These are phyloP conservation scores for Exsudoporus frostii DNA, from an alignment of 768 basidiomycete genomes.

Conservation along the genomic window DNA sequence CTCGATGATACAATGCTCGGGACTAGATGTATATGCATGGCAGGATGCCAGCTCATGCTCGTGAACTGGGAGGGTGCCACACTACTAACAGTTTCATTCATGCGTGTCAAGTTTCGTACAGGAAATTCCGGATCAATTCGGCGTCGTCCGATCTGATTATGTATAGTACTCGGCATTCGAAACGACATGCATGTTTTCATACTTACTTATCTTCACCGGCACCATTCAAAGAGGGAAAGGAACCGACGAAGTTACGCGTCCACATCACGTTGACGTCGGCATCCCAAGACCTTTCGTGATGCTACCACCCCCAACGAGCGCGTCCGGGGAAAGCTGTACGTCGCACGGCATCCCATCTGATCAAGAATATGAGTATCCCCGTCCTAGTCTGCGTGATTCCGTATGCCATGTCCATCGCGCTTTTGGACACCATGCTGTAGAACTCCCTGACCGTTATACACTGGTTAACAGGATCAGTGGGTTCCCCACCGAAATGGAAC, in stretches of 20 bases:
- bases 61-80: neutral
- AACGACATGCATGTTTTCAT: neutral
- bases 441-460: neutral
- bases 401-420: neutral
- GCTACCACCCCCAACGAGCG: neutral
- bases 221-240: neutral
- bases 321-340: neutral
- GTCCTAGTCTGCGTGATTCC: neutral
- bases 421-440: slow-evolving; percentile 3
- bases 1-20: slow-evolving; percentile 3
- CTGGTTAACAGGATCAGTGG: neutral
- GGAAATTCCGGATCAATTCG: neutral
- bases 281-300: neutral
- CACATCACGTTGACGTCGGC: neutral
- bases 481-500: neutral
- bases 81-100: neutral
- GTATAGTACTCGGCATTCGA: neutral
- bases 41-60: neutral
- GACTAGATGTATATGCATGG: slow-evolving; percentile 14
- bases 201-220: neutral
- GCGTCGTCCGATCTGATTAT: slow-evolving; percentile 1
- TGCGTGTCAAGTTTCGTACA: slow-evolving; percentile 10
- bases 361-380: neutral
- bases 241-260: neutral
- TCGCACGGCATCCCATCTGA: neutral